These are phyloP conservation scores for Trametes gibbosa DNA, from an alignment of 768 basidiomycete genomes.

Conservation along the genomic window DNA sequence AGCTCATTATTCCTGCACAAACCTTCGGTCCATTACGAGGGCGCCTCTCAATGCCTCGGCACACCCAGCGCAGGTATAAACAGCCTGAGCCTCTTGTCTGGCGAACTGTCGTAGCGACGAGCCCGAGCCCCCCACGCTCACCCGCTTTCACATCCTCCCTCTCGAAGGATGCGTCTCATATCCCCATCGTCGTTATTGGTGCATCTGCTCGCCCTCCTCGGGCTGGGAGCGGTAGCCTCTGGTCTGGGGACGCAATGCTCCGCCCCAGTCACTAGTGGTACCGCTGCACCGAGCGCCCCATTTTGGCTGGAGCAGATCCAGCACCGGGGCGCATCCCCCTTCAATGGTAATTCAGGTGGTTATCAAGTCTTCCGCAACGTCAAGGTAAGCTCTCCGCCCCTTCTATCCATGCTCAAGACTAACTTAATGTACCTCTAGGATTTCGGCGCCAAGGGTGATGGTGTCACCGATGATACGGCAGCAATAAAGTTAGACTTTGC, in stretches of 20 bases:
- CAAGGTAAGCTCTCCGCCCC: constrained; percentile 32
- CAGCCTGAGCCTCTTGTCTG: background rate
- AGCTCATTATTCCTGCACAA: background rate
- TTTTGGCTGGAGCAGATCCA: constrained; percentile 72
- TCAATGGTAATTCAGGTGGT: constrained; percentile 47
- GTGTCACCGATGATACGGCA: constrained; percentile 68
- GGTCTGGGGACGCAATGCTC: constrained; percentile 49
- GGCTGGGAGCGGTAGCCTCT: constrained; percentile 23
- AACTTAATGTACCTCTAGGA: constrained; percentile 22
- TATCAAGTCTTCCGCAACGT: constrained; percentile 80
- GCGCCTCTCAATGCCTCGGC: background rate
- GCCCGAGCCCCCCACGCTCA: background rate
- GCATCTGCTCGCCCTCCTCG: constrained; percentile 15
- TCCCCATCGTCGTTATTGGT: constrained; percentile 1
- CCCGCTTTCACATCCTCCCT: background rate
- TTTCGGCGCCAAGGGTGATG: constrained; percentile 55
- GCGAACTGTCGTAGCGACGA: background rate
- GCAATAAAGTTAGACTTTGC: constrained; percentile 60
- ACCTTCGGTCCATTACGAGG: background rate
- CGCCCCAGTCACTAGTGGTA: constrained; percentile 46
- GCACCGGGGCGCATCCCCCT: constrained; percentile 62
- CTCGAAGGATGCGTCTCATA: constrained; percentile 10
- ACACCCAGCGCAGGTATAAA: constrained; percentile 1
- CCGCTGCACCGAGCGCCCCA: constrained; percentile 50
- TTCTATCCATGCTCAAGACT: background rate